Percentiles rank a stretch among this genome's conserved stretches.
These are phyloP conservation scores for Macadamia integrifolia DNA, from an alignment of 164 flowering plant species.

Conservation along the genomic window DNA sequence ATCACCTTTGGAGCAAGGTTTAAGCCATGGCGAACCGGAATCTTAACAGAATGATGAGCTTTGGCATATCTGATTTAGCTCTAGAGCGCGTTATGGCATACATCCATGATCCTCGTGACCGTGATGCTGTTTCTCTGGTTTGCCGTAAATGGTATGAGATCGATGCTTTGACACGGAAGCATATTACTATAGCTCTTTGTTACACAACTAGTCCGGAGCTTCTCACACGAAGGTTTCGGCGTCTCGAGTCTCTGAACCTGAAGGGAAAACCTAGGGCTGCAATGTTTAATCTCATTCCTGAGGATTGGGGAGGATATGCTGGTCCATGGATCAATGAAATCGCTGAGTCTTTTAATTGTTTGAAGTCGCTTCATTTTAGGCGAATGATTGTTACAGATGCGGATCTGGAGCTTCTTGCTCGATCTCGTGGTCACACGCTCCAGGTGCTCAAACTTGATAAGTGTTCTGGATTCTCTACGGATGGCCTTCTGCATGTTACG, in stretches of 20 bases:
- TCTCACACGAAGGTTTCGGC: slow-evolving; percentile 46
- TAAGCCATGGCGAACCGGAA: slow-evolving; percentile 27
- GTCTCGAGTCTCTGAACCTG: slow-evolving; percentile 66
- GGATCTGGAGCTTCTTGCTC: slow-evolving; percentile 62
- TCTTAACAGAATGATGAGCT: slow-evolving; percentile 15
- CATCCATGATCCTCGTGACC: slow-evolving; percentile 63
- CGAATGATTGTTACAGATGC: slow-evolving; percentile 76
- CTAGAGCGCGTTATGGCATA: slow-evolving; percentile 58
- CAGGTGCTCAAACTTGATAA: slow-evolving; percentile 62
- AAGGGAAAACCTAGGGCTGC: slow-evolving; percentile 97
- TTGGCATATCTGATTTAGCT: slow-evolving; percentile 47
- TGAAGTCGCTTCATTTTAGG: slow-evolving; percentile 71
- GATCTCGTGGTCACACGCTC: slow-evolving; percentile 45
- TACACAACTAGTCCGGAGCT: slow-evolving; percentile 66
- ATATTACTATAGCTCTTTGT: slow-evolving; percentile 77
- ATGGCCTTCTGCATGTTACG: slow-evolving; percentile 60
- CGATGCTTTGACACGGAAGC: slow-evolving; percentile 71
- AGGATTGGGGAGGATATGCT: slow-evolving; percentile 93
- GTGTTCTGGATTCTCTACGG: slow-evolving; percentile 87
- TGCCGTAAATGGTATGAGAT: slow-evolving; percentile 69
- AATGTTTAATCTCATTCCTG: slow-evolving; percentile 89
- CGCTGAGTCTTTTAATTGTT: slow-evolving; percentile 37
- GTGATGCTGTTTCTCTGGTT: slow-evolving; percentile 70
- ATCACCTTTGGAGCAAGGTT: neutral
- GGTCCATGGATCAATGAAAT: slow-evolving; percentile 75